phyloP scores from a whole-genome alignment of 352 stramenopile genomes.

The Globisporangium canariense region DNA sequence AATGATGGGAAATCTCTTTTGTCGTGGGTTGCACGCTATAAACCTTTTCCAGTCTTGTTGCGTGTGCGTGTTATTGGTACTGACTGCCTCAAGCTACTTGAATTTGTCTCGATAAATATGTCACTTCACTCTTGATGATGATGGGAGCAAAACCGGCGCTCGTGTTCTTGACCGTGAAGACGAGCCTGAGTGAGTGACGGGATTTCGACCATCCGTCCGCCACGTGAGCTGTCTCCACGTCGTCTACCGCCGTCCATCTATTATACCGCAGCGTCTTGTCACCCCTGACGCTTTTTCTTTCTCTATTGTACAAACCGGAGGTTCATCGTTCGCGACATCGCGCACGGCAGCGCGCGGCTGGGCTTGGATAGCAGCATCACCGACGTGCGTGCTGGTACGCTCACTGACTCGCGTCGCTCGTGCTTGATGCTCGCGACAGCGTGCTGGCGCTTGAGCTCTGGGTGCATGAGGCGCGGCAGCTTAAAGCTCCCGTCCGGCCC shows the following conservation, averaged over 20 bases:
- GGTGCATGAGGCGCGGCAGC: slow-evolving; percentile 13
- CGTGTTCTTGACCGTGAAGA: no score
- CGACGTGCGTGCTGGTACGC: not conserved
- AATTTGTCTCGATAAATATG: slow-evolving; percentile 4
- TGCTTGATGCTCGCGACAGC: slow-evolving; percentile 6
- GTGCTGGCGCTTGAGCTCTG: slow-evolving; percentile 10
- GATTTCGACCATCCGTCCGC: not conserved
- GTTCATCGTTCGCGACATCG: slow-evolving; percentile 5
- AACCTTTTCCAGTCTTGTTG: not conserved
- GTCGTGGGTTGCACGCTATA: not conserved
- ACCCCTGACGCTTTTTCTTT: not conserved
- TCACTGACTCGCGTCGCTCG: not conserved
- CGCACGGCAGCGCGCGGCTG: slow-evolving; percentile 5
- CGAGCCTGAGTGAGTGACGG: not conserved
- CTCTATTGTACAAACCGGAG: slow-evolving; percentile 18
- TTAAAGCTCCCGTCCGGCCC: slow-evolving; percentile 8
- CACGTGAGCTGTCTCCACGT: not conserved
- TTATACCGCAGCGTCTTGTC: slow-evolving; percentile 3
- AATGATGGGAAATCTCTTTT: not conserved
- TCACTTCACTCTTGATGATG: not conserved
- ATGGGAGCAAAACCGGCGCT: not conserved
- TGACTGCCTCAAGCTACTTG: not conserved
- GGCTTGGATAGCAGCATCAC: not conserved
- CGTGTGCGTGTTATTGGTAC: slow-evolving; percentile 8
- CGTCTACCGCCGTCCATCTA: not conserved